Evolutionary conservation across 148 eudicot genomes (phyloP).

Genomic region (Vaccinium corymbosum): DNA sequence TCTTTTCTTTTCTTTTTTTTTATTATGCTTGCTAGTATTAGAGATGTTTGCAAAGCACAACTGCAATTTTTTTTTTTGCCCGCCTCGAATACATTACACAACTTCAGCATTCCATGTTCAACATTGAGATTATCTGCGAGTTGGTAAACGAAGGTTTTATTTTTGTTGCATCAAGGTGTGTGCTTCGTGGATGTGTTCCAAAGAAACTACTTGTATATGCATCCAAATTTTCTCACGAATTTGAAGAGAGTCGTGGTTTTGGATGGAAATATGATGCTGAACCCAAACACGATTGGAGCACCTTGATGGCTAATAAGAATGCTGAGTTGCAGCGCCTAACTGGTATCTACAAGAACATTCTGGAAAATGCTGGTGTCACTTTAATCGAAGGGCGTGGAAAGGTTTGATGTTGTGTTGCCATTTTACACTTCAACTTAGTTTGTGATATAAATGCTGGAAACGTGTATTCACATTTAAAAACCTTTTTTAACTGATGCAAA

Average conservation of each 20-base stretch:
- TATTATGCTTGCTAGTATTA: background rate
- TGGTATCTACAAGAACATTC: slow-evolving; percentile 84
- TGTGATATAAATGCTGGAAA: background rate
- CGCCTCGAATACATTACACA: background rate
- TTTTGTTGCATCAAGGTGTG: slow-evolving; percentile 54
- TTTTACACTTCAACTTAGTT: background rate
- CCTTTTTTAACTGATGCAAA: slow-evolving; percentile 1
- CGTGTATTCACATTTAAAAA: background rate
- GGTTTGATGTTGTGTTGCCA: slow-evolving; percentile 41
- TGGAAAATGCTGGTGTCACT: slow-evolving; percentile 70
- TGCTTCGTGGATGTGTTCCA: slow-evolving; percentile 98
- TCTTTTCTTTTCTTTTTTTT: background rate
- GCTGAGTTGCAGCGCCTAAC: slow-evolving; percentile 90
- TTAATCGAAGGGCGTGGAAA: slow-evolving; percentile 97
- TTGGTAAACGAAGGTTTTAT: slow-evolving; percentile 12
- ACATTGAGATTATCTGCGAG: background rate
- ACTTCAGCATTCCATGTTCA: background rate
- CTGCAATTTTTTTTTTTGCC: too few relatives aligned
- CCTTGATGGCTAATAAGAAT: slow-evolving; percentile 92
- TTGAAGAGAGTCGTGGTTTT: slow-evolving; percentile 89
- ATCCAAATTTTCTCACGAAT: slow-evolving; percentile 89
- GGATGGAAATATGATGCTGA: slow-evolving; percentile 92
- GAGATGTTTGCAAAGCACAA: background rate
- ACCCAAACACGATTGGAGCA: slow-evolving; percentile 96
- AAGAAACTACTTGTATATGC: slow-evolving; percentile 90